Percentiles rank a stretch among this genome's conserved stretches.
These are phyloP conservation scores for Aspergillus egyptiacus DNA, from an alignment of 495 filamentous ascomycete species.

Conservation along the genomic window DNA sequence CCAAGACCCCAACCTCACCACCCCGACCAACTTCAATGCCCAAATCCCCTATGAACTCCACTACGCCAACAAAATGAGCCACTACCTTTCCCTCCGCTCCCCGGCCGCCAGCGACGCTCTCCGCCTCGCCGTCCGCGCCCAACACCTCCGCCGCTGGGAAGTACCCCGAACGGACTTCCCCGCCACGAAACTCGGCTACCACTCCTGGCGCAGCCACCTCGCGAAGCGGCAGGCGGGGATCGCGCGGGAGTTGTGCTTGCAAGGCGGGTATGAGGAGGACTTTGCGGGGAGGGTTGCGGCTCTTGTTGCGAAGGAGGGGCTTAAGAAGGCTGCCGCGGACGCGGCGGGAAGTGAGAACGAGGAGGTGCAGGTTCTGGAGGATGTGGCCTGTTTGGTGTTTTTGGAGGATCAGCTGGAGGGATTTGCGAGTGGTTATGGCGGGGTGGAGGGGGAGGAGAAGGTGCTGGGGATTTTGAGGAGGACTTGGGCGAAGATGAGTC, in stretches of 20 bases:
- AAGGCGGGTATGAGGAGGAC: slow-evolving; percentile 41
- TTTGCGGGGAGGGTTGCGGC: slow-evolving; percentile 50
- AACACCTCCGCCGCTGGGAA: slow-evolving; percentile 80
- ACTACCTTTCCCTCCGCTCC: slow-evolving; percentile 51
- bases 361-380: slow-evolving; percentile 69
- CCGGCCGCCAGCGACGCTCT: slow-evolving; percentile 57
- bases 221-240: slow-evolving; percentile 64
- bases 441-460: slow-evolving; percentile 78
- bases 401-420: slow-evolving; percentile 76
- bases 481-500: slow-evolving; percentile 81
- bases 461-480: slow-evolving; percentile 66
- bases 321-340: too few relatives aligned
- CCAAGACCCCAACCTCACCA: slow-evolving; percentile 53
- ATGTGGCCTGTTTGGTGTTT: slow-evolving; percentile 82
- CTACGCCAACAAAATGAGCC: slow-evolving; percentile 73
- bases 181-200: slow-evolving; percentile 63
- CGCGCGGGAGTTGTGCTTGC: slow-evolving; percentile 48
- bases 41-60: slow-evolving; percentile 64
- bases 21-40: slow-evolving; percentile 8
- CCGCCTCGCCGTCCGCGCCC: slow-evolving; percentile 68
- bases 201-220: slow-evolving; percentile 65
- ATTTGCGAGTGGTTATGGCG: slow-evolving; percentile 61
- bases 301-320: slow-evolving; percentile 60
- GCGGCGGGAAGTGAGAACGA: slow-evolving; percentile 60
- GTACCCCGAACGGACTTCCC: slow-evolving; percentile 65